Conservation (phyloP, 129 eudicot species). For the Flaveria trinervia region DNA sequence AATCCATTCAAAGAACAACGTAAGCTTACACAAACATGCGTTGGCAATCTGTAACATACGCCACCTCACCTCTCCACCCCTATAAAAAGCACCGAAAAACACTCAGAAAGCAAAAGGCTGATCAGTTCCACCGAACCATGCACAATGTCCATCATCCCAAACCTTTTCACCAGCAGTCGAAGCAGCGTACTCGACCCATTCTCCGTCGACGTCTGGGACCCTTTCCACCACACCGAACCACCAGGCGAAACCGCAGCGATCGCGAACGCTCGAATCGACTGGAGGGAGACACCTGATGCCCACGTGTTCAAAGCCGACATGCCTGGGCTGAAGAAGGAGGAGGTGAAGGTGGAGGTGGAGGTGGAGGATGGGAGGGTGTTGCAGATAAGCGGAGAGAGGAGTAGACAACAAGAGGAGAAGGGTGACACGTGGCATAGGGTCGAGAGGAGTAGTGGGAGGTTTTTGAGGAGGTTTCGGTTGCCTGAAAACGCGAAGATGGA, state of each 20-base stretch:
- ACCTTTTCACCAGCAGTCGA: constrained; percentile 45
- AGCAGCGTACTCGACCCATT: constrained; percentile 58
- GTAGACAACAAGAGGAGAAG: constrained; percentile 56
- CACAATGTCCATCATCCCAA: constrained; percentile 61
- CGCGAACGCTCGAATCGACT: constrained; percentile 51
- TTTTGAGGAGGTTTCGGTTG: constrained; percentile 54
- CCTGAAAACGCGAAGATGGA: constrained; percentile 66
- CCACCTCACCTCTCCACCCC: too few species aligned
- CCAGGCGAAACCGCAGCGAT: constrained; percentile 44
- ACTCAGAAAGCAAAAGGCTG: neutral
- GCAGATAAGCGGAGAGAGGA: constrained; percentile 66
- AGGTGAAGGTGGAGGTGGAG: constrained; percentile 63
- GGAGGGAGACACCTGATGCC: constrained; percentile 70
- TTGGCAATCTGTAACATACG: too few species aligned
- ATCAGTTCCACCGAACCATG: neutral
- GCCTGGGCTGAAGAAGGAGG: constrained; percentile 65
- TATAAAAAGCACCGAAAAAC: too few species aligned
- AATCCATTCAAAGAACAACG: too few species aligned
- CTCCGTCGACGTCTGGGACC: constrained; percentile 58
- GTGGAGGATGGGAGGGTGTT: constrained; percentile 55
- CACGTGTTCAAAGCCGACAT: constrained; percentile 67
- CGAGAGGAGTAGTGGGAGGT: constrained; percentile 65
- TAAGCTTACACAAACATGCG: too few species aligned
- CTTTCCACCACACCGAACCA: constrained; percentile 33
- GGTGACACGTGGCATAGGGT: constrained; percentile 58